Base-by-base conservation (phyloP, 2,329 filamentous ascomycete genomes). In the Diaporthe batatas region DNA sequence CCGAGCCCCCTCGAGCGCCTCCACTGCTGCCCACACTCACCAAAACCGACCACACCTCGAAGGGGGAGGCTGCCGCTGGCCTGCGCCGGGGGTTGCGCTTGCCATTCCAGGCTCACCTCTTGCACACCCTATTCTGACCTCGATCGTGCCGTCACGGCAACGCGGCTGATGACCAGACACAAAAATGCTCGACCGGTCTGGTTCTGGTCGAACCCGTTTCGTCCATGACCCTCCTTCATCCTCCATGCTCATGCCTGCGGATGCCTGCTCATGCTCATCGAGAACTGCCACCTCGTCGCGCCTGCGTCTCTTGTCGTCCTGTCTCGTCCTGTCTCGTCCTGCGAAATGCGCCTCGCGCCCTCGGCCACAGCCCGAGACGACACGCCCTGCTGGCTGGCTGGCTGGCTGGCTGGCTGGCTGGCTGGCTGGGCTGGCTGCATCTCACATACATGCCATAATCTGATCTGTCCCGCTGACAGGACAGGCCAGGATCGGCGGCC, bases 181-280 rank as follows among this genome's bases (percentile, higher is more conserved):
- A 67, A 53, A 67, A 67, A n/a, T 36, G 62, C 62, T 67, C 47
- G 62, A 67, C 62, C 62, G 62, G 62, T 67, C 62, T 53, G 47
- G 32, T 53, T 53, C 6, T 29, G 14, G 32, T 51, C 47, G 44
- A 53, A 23, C 62, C 44, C 32, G n/a, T 53, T 51, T 34, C 32
- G 32, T 32, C 47, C 62, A 29, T 29, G 47, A 53, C 32, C 47
- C 62, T 67, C 62, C 62, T 25, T 62, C 58, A 42, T 62, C 47
- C 47, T 67, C 62, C 44, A 25, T 53, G 44, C 21, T n/a, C 23
- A 44, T 49, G 39, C 39, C 39, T 42, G 39, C 39, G 12, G 3
- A 18, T 42, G 39, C 39, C 39, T 42, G 39, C 18, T 42, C 21
- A 16, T 53, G 47, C 62, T 39, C 62, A 25, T 67, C 47, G 62